A percentile compares a stretch with the other conserved stretches of the same genome.
Evolutionary conservation across 2,329 filamentous ascomycete genomes (phyloP).

Genomic region (Coniella vitis): DNA sequence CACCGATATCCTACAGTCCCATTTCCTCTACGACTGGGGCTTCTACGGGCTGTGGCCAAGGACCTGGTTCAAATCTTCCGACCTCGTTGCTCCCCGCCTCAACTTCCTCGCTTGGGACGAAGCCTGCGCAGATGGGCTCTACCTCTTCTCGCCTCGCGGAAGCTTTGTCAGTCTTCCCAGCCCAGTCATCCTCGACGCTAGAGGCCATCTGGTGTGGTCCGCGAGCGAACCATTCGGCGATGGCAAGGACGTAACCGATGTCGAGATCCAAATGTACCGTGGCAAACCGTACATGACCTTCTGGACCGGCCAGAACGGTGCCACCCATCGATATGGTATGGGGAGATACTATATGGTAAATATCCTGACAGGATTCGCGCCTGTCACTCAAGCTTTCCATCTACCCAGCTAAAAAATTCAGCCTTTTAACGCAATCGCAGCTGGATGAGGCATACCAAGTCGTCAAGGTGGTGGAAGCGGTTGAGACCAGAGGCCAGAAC

Average conservation of each 20-base stretch:
- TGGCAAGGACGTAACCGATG: slow-evolving; percentile 14
- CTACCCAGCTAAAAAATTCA: no score
- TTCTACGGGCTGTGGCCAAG: slow-evolving; percentile 17
- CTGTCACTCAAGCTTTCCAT: not conserved
- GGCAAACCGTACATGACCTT: slow-evolving; percentile 28
- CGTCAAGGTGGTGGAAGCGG: slow-evolving; percentile 18
- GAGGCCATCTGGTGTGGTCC: slow-evolving; percentile 21
- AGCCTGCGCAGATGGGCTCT: slow-evolving; percentile 13
- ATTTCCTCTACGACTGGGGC: slow-evolving; percentile 15
- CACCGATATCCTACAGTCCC: slow-evolving; percentile 7
- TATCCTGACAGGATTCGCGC: not conserved
- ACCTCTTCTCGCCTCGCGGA: slow-evolving; percentile 16
- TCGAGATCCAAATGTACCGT: slow-evolving; percentile 25
- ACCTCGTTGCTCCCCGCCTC: slow-evolving; percentile 12
- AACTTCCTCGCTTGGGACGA: slow-evolving; percentile 17
- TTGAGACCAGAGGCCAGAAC: slow-evolving; percentile 22
- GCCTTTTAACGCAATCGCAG: not conserved
- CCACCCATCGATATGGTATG: slow-evolving; percentile 11
- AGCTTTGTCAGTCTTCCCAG: slow-evolving; percentile 11
- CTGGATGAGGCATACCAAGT: slow-evolving; percentile 16
- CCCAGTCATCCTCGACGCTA: slow-evolving; percentile 21
- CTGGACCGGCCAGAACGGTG: slow-evolving; percentile 22
- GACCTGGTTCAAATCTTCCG: slow-evolving; percentile 13
- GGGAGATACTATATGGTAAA: slow-evolving; percentile 15
- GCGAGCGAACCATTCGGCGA: slow-evolving; percentile 18